Evolutionary conservation across 2,329 filamentous ascomycete genomes (phyloP).

Genomic region (Neurospora crassa): DNA sequence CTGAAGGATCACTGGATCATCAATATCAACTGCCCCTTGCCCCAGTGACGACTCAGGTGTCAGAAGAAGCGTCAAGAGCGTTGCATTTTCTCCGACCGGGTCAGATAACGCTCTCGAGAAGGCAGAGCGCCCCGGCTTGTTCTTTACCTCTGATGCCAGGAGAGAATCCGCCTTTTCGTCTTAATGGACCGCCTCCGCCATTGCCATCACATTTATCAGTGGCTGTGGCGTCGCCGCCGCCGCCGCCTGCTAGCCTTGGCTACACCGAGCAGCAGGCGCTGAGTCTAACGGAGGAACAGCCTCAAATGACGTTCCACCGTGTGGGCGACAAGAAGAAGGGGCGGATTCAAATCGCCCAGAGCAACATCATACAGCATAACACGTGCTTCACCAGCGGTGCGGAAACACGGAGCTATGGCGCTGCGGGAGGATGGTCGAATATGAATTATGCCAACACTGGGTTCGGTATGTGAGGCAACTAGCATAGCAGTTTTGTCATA

Average conservation of each 20-base stretch:
- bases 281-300: background rate
- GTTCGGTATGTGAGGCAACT: background rate
- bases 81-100: background rate
- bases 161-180: background rate
- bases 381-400: background rate
- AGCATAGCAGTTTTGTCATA: background rate
- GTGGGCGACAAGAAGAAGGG: background rate
- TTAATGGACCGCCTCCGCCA: background rate
- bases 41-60: background rate
- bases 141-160: background rate
- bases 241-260: background rate
- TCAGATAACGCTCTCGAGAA: background rate
- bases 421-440: background rate
- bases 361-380: background rate
- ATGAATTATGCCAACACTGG: background rate
- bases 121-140: background rate
- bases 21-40: background rate
- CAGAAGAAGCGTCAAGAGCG: background rate
- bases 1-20: background rate
- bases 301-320: background rate
- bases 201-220: background rate
- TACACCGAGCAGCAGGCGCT: background rate
- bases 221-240: background rate
- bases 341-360: background rate
- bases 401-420: background rate